Percentiles rank a stretch among this genome's conserved stretches.
Conservation (phyloP, 2,329 filamentous ascomycete species). For the Cladophialophora immunda region DNA sequence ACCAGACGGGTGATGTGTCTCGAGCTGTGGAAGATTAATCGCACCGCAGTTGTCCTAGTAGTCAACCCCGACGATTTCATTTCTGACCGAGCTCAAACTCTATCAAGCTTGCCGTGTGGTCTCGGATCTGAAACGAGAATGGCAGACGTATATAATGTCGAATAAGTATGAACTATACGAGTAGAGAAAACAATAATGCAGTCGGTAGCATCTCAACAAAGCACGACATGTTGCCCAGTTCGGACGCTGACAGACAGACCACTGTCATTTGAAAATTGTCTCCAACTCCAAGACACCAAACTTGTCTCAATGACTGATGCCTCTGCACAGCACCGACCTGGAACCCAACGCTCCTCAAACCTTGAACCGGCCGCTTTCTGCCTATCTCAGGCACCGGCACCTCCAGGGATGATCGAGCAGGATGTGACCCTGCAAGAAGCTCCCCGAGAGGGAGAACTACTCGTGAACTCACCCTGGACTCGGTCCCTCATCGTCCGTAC, state of each 20-base stretch:
- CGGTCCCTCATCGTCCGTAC: slow-evolving; percentile 46
- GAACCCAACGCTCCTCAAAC: not conserved
- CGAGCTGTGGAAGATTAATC: slow-evolving; percentile 23
- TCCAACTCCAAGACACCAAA: not conserved
- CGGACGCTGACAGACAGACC: not conserved
- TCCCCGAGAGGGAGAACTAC: slow-evolving; percentile 34
- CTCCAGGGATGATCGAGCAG: slow-evolving; percentile 35
- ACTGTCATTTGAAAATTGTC: slow-evolving; percentile 22
- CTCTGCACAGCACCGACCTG: not conserved
- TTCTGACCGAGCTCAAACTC: not conserved
- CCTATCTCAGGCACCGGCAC: not conserved
- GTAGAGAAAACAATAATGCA: not conserved
- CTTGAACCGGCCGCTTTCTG: not conserved
- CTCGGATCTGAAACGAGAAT: too few relatives aligned
- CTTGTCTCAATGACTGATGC: not conserved
- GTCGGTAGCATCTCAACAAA: not conserved
- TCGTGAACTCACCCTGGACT: slow-evolving; percentile 54
- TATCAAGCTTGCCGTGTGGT: not conserved
- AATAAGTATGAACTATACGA: too few relatives aligned
- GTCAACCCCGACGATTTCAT: not conserved
- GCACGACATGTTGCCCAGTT: slow-evolving; percentile 17
- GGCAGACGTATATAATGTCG: too few relatives aligned
- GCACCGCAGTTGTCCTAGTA: not conserved
- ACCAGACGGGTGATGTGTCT: slow-evolving; percentile 25
- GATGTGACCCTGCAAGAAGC: slow-evolving; percentile 33